phyloP scores from a whole-genome alignment of 345 rosid species.

The Eucalyptus cloeziana region DNA sequence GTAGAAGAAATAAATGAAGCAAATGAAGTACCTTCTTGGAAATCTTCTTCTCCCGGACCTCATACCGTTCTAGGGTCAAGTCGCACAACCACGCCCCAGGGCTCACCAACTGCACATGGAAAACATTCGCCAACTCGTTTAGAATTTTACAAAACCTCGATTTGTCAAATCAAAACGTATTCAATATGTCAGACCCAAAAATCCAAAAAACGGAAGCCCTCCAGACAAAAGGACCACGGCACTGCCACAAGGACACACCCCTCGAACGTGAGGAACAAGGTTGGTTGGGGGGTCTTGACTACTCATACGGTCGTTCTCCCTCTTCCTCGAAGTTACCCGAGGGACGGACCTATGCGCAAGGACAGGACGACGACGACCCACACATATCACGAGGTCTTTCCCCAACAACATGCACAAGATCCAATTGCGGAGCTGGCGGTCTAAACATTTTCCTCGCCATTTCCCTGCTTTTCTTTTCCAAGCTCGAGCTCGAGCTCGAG shows the following conservation, averaged over 20 bases:
- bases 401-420: background rate
- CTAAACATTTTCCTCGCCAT: background rate
- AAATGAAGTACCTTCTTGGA: slow-evolving; percentile 28
- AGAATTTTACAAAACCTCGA: background rate
- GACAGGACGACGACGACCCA: background rate
- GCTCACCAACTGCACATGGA: slow-evolving; percentile 19
- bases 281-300: background rate
- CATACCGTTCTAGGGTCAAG: slow-evolving; percentile 43
- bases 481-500: background rate
- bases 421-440: background rate
- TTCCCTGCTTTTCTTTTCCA: background rate
- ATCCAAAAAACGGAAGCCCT: background rate
- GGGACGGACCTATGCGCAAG: rapidly evolving
- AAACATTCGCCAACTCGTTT: background rate
- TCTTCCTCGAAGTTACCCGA: background rate
- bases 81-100: slow-evolving; percentile 53
- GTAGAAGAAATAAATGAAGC: background rate
- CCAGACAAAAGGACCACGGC: background rate
- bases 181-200: background rate
- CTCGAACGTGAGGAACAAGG: background rate
- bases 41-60: slow-evolving; percentile 54
- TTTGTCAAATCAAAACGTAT: background rate
- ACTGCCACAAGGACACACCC: background rate
- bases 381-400: background rate
- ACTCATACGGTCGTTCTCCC: background rate